phyloP scores from a whole-genome alignment of 495 filamentous ascomycete genomes.

The Tuber aestivum region DNA sequence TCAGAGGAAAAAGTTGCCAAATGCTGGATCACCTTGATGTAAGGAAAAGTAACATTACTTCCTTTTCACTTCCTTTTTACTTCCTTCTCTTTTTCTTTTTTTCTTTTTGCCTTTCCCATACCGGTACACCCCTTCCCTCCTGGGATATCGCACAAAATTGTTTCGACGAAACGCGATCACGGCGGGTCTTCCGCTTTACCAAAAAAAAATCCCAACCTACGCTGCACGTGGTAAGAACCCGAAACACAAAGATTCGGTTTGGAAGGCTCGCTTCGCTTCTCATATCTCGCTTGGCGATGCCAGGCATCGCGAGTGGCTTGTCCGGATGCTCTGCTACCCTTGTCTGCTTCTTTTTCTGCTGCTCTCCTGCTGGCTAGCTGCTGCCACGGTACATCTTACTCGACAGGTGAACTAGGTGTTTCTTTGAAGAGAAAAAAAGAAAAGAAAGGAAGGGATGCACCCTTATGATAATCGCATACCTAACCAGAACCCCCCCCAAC shows the following conservation, averaged over 20 bases:
- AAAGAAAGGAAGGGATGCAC: background rate
- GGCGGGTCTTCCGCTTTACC: background rate
- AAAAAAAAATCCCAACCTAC: background rate
- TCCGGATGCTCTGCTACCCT: background rate
- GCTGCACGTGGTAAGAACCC: conserved; percentile 1
- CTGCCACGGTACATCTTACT: conserved; percentile 1
- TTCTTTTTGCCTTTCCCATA: background rate
- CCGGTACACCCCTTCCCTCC: background rate
- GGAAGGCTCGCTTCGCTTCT: background rate
- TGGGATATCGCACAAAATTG: background rate
- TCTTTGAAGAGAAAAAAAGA: background rate
- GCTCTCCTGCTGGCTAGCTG: background rate
- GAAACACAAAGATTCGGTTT: conserved; percentile 1
- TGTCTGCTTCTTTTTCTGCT: conserved; percentile 3
- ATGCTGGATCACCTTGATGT: background rate
- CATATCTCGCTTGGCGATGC: background rate
- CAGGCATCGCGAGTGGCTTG: background rate
- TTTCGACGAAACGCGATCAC: conserved; percentile 1
- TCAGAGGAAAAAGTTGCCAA: background rate
- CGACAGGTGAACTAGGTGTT: background rate
- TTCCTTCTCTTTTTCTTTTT: conserved; percentile 5
- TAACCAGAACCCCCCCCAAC: conserved; percentile 2
- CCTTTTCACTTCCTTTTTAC: conserved; percentile 18
- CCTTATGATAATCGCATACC: background rate
- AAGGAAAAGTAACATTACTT: conserved; percentile 6